phyloP scores from a whole-genome alignment of 768 basidiomycete genomes.

The Boletus fagicola region DNA sequence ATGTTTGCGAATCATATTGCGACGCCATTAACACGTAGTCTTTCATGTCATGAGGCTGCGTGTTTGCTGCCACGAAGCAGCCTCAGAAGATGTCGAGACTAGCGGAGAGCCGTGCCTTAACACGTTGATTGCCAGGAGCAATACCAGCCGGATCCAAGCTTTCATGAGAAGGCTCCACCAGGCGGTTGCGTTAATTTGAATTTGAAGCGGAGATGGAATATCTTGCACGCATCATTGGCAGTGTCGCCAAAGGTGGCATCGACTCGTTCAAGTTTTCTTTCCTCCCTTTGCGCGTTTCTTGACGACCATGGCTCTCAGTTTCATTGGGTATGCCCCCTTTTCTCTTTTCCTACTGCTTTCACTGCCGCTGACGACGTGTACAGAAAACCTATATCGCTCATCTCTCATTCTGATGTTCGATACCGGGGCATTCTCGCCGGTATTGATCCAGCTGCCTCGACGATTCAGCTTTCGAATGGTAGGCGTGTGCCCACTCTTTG shows the following conservation, averaged over 20 bases:
- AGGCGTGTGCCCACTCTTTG: constrained; percentile 7
- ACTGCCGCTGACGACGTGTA: constrained; percentile 13
- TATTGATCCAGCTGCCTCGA: constrained; percentile 81
- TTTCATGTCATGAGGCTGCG: not conserved
- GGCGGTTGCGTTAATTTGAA: not conserved
- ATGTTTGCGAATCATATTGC: not conserved
- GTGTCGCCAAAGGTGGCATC: constrained; percentile 12
- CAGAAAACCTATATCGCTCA: constrained; percentile 86
- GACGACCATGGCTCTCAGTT: constrained; percentile 64
- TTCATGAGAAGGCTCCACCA: not conserved
- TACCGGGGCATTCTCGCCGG: constrained; percentile 86
- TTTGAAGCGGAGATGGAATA: constrained; percentile 33
- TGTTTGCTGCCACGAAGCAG: not conserved
- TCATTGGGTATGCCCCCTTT: constrained; percentile 57
- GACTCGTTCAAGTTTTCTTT: constrained; percentile 22
- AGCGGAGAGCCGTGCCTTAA: not conserved
- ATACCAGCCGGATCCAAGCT: not conserved
- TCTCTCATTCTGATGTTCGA: constrained; percentile 88
- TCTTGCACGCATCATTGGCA: constrained; percentile 5
- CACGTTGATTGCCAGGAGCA: not conserved
- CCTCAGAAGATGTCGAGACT: not conserved
- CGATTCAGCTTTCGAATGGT: constrained; percentile 89
- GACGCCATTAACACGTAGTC: not conserved
- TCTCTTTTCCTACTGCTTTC: not conserved
- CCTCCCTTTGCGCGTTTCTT: constrained; percentile 9